Conservation (phyloP, 495 filamentous ascomycete species). For the Penicillium pulvis region DNA sequence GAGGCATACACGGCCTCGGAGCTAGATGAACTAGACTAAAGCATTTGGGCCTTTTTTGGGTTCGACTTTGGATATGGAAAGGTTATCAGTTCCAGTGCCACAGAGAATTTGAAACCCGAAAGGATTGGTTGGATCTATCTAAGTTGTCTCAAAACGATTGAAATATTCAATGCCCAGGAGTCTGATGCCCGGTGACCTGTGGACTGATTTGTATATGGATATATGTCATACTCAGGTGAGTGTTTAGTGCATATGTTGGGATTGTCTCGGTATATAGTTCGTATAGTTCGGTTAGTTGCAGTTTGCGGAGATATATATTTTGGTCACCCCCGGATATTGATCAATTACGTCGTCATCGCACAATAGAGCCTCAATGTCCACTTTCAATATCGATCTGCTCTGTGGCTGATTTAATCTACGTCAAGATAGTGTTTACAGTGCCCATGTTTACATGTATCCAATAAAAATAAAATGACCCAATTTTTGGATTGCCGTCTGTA, state of each 20-base stretch:
- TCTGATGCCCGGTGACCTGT: too few relatives aligned
- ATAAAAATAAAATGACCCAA: slow-evolving; percentile 23
- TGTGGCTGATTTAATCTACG: background rate
- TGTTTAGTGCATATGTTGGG: background rate
- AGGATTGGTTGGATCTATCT: too few relatives aligned
- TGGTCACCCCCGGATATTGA: slow-evolving; percentile 4
- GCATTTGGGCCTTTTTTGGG: too few relatives aligned
- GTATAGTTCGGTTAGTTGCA: background rate
- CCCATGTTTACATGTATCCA: background rate
- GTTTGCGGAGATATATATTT: background rate
- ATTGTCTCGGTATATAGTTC: background rate
- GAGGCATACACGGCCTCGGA: slow-evolving; percentile 9
- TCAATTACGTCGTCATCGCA: slow-evolving; percentile 23
- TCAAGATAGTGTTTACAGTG: background rate
- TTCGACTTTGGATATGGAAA: too few relatives aligned
- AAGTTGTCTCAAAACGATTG: too few relatives aligned
- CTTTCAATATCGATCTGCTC: slow-evolving; percentile 4
- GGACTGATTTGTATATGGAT: too few relatives aligned
- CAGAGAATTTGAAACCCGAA: too few relatives aligned
- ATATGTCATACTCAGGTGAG: too few relatives aligned
- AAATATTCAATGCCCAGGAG: too few relatives aligned
- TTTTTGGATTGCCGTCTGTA: slow-evolving; percentile 41
- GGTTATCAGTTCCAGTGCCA: too few relatives aligned
- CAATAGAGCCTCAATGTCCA: slow-evolving; percentile 12
- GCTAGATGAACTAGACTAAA: background rate